Percentiles rank a stretch among this genome's conserved stretches.
Conservation (phyloP, 345 rosid genomes). For the Hibiscus tridactylites region DNA sequence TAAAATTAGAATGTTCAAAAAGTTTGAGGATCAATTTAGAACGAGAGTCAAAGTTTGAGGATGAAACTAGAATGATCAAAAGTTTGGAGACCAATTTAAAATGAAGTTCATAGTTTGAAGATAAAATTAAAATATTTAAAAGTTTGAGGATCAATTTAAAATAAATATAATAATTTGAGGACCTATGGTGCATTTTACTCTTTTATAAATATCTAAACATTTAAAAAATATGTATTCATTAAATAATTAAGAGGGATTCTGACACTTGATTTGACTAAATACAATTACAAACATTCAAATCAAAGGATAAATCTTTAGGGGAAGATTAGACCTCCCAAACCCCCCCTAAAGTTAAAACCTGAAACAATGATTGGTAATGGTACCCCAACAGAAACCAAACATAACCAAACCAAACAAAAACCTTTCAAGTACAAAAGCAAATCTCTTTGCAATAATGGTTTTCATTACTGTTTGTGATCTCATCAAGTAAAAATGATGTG, state of each 20-base stretch:
- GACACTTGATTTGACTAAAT: constrained; percentile 3
- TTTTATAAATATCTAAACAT: too few relatives aligned
- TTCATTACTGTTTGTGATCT: neutral
- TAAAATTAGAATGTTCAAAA: too few relatives aligned
- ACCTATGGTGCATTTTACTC: too few relatives aligned
- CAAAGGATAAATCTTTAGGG: neutral
- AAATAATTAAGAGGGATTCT: neutral
- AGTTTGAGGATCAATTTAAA: too few relatives aligned
- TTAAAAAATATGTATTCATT: neutral
- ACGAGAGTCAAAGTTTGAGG: too few relatives aligned
- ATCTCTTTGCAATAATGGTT: neutral
- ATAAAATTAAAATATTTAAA: too few relatives aligned
- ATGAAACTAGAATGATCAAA: too few relatives aligned
- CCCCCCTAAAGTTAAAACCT: neutral
- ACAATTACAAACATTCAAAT: neutral
- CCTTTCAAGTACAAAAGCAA: neutral
- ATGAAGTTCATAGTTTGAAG: too few relatives aligned
- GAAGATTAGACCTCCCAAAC: neutral
- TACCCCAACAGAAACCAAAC: neutral
- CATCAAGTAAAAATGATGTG: too few relatives aligned
- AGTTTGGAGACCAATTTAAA: too few relatives aligned
- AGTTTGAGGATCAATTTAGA: too few relatives aligned
- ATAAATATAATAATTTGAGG: too few relatives aligned
- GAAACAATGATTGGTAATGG: constrained; percentile 1
- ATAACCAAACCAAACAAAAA: neutral